Percentiles rank a stretch among this genome's conserved stretches.
These are phyloP conservation scores for Fusarium sp. DNA, from an alignment of 2,329 filamentous ascomycete species.

Conservation along the genomic window DNA sequence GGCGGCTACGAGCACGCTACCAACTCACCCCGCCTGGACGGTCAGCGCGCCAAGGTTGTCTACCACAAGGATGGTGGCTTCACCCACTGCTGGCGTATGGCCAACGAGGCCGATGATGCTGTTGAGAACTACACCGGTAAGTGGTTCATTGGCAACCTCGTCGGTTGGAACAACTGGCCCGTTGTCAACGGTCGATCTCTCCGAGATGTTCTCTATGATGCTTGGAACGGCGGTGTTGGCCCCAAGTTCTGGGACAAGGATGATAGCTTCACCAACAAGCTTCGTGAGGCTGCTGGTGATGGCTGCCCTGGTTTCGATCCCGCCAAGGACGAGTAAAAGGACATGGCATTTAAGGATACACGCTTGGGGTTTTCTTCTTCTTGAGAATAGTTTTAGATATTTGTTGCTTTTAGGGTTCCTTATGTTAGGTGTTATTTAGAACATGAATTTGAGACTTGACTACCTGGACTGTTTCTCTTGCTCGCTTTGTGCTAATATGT, in stretches of 20 bases:
- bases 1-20: conserved; percentile 15
- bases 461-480: no score
- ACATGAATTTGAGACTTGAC: no score
- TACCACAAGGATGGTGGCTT: conserved; percentile 52
- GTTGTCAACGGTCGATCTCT: conserved; percentile 35
- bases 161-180: conserved; percentile 32
- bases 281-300: conserved; percentile 18
- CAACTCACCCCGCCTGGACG: conserved; percentile 10
- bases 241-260: conserved; percentile 23
- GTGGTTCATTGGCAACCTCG: conserved; percentile 49
- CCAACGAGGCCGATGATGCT: conserved; percentile 32
- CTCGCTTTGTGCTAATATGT: no score
- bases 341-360: accelerated
- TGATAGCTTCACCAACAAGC: conserved; percentile 9
- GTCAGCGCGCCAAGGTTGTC: conserved; percentile 50
- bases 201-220: conserved; percentile 10
- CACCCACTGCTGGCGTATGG: conserved; percentile 53
- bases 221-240: conserved; percentile 15
- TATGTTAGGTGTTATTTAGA: no score
- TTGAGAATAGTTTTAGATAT: not conserved
- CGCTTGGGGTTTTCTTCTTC: not conserved
- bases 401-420: not conserved
- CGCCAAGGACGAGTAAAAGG: not conserved
- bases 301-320: conserved; percentile 22
- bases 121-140: conserved; percentile 50